Evolutionary conservation across 228 moss, liverwort and hornwort genomes (phyloP), one percentile per base, ranked within the genome.

Genomic region (Sphagnum magellanicum): DNA sequence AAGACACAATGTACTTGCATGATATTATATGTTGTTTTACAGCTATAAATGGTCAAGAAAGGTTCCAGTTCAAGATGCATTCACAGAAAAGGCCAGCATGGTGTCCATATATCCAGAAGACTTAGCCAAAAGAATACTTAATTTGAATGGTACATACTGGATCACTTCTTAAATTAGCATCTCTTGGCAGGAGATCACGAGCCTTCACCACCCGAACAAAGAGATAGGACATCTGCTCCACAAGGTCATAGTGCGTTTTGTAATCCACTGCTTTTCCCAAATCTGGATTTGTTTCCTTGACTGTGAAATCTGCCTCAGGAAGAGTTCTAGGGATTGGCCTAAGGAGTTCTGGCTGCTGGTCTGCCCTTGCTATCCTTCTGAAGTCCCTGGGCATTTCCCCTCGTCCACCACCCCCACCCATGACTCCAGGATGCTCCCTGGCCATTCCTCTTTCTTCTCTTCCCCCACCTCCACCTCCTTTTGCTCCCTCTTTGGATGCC

Each of bases 221-320:
- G 46, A 95, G 70, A 65, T 90, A 92, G 0, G 83, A 60, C 95
- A 95, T 95, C 59, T 90, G 80, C 67, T 95, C 92, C 4, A 95
- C 95, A 4, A 95, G 88, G 63, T 95, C 95, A 61, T 73, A 92
- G 53, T 84, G 83, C 48, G 92, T 90, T 49, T 82, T 90, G 71
- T 87, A 90, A 58, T 95, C 92, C 4, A 95, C 88, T 12, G 90
- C 88, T 58, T 74, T 78, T 4, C 95, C 95, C 59, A 92, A 67
- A 50, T 90, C 77, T 55, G 86, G 86, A 50, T 86, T 79, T 5
- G 86, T 86, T 66, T 82, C 79, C 71, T 79, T 86, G 5, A 86
- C 82, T 2, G 75, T 77, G 49, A 86, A 86, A 52, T 82, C 86
- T 6, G 77, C 60, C 5, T 86, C 86, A 3, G 82, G 79, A 0